phyloP scores from a whole-genome alignment of 345 rosid species.

The Eucalyptus tenuipes region DNA sequence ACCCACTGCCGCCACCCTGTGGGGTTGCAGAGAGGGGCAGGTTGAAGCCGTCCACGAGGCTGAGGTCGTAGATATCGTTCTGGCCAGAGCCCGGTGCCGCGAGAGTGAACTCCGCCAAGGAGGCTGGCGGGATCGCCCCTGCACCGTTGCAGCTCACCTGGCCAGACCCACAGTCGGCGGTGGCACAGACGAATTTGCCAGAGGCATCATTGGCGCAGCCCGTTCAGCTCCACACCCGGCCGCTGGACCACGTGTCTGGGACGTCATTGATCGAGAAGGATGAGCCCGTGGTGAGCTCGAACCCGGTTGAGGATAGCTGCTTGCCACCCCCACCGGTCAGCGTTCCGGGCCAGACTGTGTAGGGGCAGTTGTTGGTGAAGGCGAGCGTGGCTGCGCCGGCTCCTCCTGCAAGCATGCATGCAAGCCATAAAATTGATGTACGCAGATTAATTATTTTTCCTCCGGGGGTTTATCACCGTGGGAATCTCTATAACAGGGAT shows the following conservation, averaged over 20 bases:
- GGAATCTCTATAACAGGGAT: not conserved
- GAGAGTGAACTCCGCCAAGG: not conserved
- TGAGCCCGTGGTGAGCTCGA: accelerated
- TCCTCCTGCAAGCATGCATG: not conserved
- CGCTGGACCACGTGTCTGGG: not conserved
- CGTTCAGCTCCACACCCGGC: not conserved
- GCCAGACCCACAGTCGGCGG: not conserved
- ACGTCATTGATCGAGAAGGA: not conserved
- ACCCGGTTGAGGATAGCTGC: not conserved
- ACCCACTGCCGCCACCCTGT: not conserved
- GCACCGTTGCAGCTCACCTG: not conserved
- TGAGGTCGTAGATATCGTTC: not conserved
- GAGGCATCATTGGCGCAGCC: not conserved
- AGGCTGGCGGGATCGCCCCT: not conserved
- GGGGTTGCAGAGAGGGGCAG: not conserved
- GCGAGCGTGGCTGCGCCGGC: not conserved
- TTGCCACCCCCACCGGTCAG: accelerated
- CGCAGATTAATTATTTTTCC: too few relatives aligned
- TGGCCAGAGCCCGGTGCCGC: not conserved
- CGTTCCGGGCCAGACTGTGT: not conserved
- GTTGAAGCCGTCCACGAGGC: not conserved
- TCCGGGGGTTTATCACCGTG: too few relatives aligned
- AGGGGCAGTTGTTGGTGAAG: not conserved
- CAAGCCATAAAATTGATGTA: not conserved
- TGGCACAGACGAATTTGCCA: not conserved